Base-by-base conservation (phyloP, 2,329 filamentous ascomycete species). In the Arachnopeziza araneosa region DNA sequence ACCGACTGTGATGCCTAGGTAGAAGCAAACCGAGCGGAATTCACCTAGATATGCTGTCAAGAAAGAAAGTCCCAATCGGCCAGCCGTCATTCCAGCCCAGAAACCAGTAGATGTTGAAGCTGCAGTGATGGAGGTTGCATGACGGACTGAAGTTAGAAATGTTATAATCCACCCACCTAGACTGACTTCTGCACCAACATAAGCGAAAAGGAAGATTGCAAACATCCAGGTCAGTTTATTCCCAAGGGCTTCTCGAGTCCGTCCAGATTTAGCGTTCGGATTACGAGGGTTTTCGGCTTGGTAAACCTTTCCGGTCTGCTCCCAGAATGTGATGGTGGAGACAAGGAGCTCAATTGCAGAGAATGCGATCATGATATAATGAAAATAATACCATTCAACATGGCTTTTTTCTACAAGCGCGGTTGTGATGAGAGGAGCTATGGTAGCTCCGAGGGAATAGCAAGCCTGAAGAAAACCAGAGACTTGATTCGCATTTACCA, bases 101-200 rank as follows among this genome's bases (percentile, higher is more conserved):
- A 93, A 96, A 0, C 90, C 87, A 0, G 90, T 93, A 0, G 86
- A 87, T 0, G 84, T 85, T 76, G 95, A 84, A 2, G 91, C 91
- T 36, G 88, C 86, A 1, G 85, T 80, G 69, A 95, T 93, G 0
- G 84, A 77, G 24, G 78, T 80, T 2, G 86, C 90, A 48, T 87
- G 73, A 17, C 92, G 83, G 24, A 92, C 86, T 22, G 83, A 78
- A n/a, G 93, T 84, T 90, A 96, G 96, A 71, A 96, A 96, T 0
- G 87, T 87, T 54, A 91, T 87, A 63, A 96, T 87, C 90, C 90
- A 95, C 19, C 90, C 90, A 22, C 88, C 87, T 1, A 92, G 77
- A 24, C 14, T 57, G 66, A 66, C 66, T 74, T 96, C 91, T 6
- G 84, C 81, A 3, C 91, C 91, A 0, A 93, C 87, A 68, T 96